These are phyloP conservation scores for Agarophyton chilense DNA, from an alignment of 23 red algal species.

Conservation along the genomic window DNA sequence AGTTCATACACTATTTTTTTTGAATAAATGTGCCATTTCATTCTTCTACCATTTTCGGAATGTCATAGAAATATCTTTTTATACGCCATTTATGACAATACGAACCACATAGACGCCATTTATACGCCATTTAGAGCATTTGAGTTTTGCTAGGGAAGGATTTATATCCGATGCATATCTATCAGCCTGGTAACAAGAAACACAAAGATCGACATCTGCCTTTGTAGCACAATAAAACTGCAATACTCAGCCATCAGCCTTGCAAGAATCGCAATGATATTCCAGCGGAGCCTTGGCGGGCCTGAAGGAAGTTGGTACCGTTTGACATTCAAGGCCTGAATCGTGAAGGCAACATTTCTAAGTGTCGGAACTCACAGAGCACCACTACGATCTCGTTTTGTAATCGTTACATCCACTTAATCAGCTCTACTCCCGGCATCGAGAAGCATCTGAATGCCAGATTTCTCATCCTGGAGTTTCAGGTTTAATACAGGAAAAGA, in stretches of 20 bases:
- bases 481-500: constrained; percentile 24
- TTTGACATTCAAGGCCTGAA: not conserved
- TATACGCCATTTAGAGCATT: no score
- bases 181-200: constrained; percentile 67
- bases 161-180: constrained; percentile 77
- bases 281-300: constrained; percentile 41
- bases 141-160: no score
- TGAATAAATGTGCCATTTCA: no score
- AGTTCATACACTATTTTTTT: no score
- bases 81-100: no score
- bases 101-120: no score
- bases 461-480: not conserved
- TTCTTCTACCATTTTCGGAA: no score
- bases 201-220: constrained; percentile 94
- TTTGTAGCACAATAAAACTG: constrained; percentile 85
- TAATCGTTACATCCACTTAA: constrained; percentile 24
- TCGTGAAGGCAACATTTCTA: constrained; percentile 27
- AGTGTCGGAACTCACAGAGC: not conserved
- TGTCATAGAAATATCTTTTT: no score
- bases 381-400: constrained; percentile 32
- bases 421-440: constrained; percentile 44
- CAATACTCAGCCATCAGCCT: constrained; percentile 77
- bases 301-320: not conserved
- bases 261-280: constrained; percentile 95
- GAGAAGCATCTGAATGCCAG: constrained; percentile 25